phyloP scores from a whole-genome alignment of 164 flowering plant species.

The Tinospora cordifolia region DNA sequence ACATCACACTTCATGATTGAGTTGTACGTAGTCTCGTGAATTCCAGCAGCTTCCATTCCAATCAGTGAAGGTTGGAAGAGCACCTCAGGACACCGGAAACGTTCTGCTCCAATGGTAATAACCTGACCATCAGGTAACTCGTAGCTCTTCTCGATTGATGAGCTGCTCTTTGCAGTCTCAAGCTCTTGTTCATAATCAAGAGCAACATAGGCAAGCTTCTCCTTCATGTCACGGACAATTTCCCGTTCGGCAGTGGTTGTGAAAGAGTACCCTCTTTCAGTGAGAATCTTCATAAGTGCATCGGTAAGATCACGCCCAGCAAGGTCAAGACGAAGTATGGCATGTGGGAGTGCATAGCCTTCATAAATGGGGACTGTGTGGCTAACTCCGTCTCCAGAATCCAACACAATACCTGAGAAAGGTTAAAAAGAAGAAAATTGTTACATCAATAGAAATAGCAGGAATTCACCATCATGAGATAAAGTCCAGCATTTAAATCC shows the following conservation, averaged over 20 bases:
- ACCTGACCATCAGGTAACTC: conserved; percentile 78
- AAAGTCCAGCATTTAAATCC: too few species aligned
- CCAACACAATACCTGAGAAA: conserved; percentile 56
- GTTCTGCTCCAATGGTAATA: conserved; percentile 79
- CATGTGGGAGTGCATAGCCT: conserved; percentile 74
- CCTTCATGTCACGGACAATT: conserved; percentile 74
- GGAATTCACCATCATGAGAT: background rate
- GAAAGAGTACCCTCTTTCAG: conserved; percentile 66
- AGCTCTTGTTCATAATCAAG: conserved; percentile 66
- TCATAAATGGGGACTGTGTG: conserved; percentile 71
- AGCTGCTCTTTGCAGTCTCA: conserved; percentile 57
- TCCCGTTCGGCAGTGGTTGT: conserved; percentile 77
- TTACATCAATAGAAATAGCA: background rate
- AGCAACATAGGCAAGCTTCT: conserved; percentile 59
- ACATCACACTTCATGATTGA: conserved; percentile 86
- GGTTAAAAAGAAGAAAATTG: background rate
- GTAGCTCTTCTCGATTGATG: conserved; percentile 64
- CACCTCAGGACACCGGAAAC: conserved; percentile 83
- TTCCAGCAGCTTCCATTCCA: conserved; percentile 77
- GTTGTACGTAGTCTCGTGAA: conserved; percentile 73
- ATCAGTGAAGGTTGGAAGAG: conserved; percentile 78
- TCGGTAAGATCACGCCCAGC: conserved; percentile 72
- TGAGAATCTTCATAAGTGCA: conserved; percentile 55
- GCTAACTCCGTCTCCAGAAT: conserved; percentile 73
- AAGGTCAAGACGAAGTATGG: conserved; percentile 67